phyloP scores from a whole-genome alignment of 2,329 filamentous ascomycete species.

The Exophiala alcalophila region DNA sequence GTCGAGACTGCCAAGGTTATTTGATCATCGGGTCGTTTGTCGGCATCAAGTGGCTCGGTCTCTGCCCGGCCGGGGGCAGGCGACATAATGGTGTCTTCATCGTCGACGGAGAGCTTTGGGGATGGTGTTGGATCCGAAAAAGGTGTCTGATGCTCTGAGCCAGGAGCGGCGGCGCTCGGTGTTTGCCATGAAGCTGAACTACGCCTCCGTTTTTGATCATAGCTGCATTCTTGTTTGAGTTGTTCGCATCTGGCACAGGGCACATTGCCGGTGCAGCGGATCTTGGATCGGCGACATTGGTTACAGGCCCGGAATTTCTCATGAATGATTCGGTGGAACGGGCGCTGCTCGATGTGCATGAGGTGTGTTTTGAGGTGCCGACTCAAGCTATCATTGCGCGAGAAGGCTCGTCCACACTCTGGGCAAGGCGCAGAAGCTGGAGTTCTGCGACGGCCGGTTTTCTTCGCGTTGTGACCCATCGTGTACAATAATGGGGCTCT shows the following conservation, averaged over 20 bases:
- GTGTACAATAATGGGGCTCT: too few relatives aligned
- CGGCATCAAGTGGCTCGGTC: background rate
- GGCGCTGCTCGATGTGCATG: slow-evolving; percentile 18
- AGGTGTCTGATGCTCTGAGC: slow-evolving; percentile 2
- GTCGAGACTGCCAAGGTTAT: slow-evolving; percentile 8
- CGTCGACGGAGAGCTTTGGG: slow-evolving; percentile 1
- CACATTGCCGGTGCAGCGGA: slow-evolving; percentile 21
- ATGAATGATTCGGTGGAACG: slow-evolving; percentile 25
- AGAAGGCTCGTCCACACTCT: slow-evolving; percentile 23
- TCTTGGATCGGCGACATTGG: slow-evolving; percentile 23
- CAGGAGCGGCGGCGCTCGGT: slow-evolving; percentile 3
- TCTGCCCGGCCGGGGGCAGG: background rate
- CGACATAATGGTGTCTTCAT: background rate
- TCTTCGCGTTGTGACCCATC: slow-evolving; percentile 13
- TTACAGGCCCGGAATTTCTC: slow-evolving; percentile 27
- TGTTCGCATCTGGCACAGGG: slow-evolving; percentile 24
- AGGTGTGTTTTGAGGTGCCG: slow-evolving; percentile 25
- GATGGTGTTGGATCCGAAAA: background rate
- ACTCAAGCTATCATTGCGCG: slow-evolving; percentile 24
- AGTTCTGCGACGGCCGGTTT: slow-evolving; percentile 20
- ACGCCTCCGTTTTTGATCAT: slow-evolving; percentile 12
- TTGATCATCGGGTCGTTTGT: slow-evolving; percentile 6
- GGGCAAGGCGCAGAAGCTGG: slow-evolving; percentile 25
- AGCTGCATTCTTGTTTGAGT: slow-evolving; percentile 18
- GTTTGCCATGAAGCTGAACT: slow-evolving; percentile 2